phyloP scores from a whole-genome alignment of 768 basidiomycete genomes.

The Trametes coccinea region DNA sequence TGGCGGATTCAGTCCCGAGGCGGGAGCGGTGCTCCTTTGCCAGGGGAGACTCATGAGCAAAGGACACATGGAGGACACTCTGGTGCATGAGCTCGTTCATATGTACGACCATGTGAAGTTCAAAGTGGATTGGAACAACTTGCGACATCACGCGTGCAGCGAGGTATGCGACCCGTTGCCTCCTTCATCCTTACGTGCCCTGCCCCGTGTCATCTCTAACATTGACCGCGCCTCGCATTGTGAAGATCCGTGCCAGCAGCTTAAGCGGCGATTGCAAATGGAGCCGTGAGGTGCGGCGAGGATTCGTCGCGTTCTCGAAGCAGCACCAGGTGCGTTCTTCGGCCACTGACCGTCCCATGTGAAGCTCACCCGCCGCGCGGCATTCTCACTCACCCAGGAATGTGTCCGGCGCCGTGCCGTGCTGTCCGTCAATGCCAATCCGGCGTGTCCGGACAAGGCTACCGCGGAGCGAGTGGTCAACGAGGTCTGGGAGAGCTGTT shows the following conservation, averaged over 20 bases:
- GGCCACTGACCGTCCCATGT: slow-evolving; percentile 10
- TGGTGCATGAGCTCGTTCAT: slow-evolving; percentile 92
- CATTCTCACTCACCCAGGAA: slow-evolving; percentile 46
- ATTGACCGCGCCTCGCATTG: background rate
- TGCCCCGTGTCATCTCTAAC: slow-evolving; percentile 4
- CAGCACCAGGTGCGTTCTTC: slow-evolving; percentile 79
- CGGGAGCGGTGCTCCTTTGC: slow-evolving; percentile 82
- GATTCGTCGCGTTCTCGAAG: slow-evolving; percentile 80
- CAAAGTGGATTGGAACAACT: slow-evolving; percentile 87
- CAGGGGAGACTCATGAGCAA: slow-evolving; percentile 80
- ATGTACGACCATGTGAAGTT: slow-evolving; percentile 96
- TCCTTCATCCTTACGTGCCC: background rate
- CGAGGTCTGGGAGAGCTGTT: slow-evolving; percentile 97
- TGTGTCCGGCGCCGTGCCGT: slow-evolving; percentile 90
- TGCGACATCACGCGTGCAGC: slow-evolving; percentile 94
- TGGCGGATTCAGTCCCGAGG: slow-evolving; percentile 81
- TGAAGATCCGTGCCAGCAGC: slow-evolving; percentile 92
- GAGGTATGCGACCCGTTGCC: slow-evolving; percentile 60
- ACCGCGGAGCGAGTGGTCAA: slow-evolving; percentile 90
- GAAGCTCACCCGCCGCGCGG: background rate
- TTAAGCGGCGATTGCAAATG: slow-evolving; percentile 92
- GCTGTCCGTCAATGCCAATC: slow-evolving; percentile 78
- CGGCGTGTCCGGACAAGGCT: slow-evolving; percentile 71
- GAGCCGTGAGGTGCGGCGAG: slow-evolving; percentile 76
- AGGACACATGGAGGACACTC: slow-evolving; percentile 88